Evolutionary conservation across 495 filamentous ascomycete species (phyloP).

Genomic region (Tuber umbilicatum): DNA sequence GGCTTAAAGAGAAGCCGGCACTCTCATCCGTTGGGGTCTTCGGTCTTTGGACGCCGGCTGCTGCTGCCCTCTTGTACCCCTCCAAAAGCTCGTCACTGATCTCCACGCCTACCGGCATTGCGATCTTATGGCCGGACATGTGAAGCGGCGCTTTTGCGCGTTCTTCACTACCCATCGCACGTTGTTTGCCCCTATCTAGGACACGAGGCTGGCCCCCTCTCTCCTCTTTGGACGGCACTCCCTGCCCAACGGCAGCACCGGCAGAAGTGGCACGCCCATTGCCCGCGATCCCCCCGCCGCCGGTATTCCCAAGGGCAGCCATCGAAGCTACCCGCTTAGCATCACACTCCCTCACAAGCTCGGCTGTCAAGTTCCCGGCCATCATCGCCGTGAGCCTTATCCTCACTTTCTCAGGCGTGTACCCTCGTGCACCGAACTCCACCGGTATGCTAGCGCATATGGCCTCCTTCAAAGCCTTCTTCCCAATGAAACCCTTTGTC

Average conservation of each 20-base stretch:
- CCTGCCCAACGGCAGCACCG: not conserved
- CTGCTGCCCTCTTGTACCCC: not conserved
- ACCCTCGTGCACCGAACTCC: slow-evolving; percentile 20
- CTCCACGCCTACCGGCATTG: not conserved
- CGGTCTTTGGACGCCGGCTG: not conserved
- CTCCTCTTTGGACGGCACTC: not conserved
- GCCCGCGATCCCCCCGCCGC: not conserved
- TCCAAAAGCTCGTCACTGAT: not conserved
- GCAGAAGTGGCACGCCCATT: not conserved
- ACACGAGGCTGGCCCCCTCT: not conserved
- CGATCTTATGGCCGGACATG: not conserved
- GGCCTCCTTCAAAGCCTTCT: slow-evolving; percentile 22
- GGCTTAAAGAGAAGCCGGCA: not conserved
- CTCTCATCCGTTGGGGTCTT: not conserved
- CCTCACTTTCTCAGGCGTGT: slow-evolving; percentile 23
- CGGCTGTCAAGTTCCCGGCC: slow-evolving; percentile 20
- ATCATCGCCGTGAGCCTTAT: slow-evolving; percentile 26
- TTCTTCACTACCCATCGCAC: not conserved
- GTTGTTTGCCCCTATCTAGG: not conserved
- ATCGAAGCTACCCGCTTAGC: slow-evolving; percentile 12
- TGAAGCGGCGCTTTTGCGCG: not conserved
- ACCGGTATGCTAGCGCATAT: slow-evolving; percentile 17
- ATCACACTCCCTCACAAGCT: slow-evolving; percentile 24
- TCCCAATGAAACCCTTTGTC: slow-evolving; percentile 26
- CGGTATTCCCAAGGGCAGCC: not conserved